Base-by-base conservation (phyloP, 208 protist species). In the Balamuthia mandrillaris region DNA sequence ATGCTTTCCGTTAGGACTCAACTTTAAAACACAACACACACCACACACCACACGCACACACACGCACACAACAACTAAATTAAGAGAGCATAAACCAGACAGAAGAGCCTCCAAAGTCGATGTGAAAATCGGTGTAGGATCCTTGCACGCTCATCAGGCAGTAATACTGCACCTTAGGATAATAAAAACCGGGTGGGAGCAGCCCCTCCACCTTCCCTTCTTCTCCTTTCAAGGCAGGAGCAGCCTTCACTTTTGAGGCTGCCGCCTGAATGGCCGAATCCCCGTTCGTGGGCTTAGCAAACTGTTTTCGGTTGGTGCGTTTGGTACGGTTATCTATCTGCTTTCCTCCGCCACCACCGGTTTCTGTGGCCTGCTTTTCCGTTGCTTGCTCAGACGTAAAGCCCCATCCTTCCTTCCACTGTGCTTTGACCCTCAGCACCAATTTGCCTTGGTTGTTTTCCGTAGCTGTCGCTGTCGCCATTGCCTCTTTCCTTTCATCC, bases 121-220 rank as follows among this genome's bases (percentile, higher is more conserved):
- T 85, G 72, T 92, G 89, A 35, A 90, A 92, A 72, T 92, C 88
- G n/a, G 89, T 92, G 58, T 86, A 92, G 24, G 65, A 87, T 18
- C 81, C 83, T 7, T 9, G n/a, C 2, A 61, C 52, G 74, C 89
- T 77, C 86, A 92, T 90, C 24, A 92, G 83, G 45, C 89, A 92
- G 54, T 90, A 92, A 6, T 79, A 18, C 35, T 89, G 77, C 7
- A 92, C 88, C 75, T 86, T 72, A 0, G 85, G 85, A 7, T 65
- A 83, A 47, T 58, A 79, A n/a, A n/a, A n/a, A n/a, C n/a, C n/a
- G n/a, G n/a, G n/a, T n/a, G n/a, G n/a, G n/a, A n/a, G n/a, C n/a
- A n/a, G n/a, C n/a, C n/a, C n/a, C n/a, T n/a, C n/a, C n/a, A n/a
- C n/a, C n/a, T n/a, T n/a, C n/a, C n/a, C n/a, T n/a, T n/a, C n/a